These are phyloP conservation scores for Sisymbrium altissimum DNA, from an alignment of 345 rosid genomes.

Conservation along the genomic window DNA sequence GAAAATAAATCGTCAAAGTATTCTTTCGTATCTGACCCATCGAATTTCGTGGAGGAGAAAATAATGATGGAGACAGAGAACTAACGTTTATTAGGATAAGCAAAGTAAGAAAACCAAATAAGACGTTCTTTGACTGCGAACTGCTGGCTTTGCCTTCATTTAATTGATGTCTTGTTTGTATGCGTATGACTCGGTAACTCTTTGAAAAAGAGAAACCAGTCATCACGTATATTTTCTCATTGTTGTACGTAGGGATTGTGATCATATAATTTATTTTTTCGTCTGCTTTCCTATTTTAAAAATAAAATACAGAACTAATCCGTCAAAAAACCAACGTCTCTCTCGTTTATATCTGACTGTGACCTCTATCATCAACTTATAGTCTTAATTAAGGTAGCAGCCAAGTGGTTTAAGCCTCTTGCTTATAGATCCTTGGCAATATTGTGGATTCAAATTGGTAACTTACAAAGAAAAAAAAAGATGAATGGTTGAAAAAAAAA, in stretches of 20 bases:
- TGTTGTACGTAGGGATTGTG: neutral
- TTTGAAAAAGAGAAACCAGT: neutral
- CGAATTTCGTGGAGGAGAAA: neutral
- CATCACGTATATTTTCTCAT: neutral
- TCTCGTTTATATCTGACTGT: neutral
- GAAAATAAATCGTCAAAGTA: neutral
- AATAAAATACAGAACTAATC: neutral
- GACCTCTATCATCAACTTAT: neutral
- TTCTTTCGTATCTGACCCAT: neutral
- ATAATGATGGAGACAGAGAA: no score
- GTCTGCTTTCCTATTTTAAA: neutral
- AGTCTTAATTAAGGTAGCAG: neutral
- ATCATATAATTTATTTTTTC: neutral
- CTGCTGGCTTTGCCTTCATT: neutral
- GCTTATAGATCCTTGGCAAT: neutral
- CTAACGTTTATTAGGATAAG: neutral
- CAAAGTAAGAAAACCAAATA: neutral
- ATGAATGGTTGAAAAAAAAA: neutral
- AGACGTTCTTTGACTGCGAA: neutral
- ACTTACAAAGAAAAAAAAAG: neutral
- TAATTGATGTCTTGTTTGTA: neutral
- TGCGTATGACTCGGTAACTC: neutral
- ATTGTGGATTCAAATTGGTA: constrained; percentile 6
- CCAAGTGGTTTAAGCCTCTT: neutral
- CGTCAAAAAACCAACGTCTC: neutral